phyloP scores from a whole-genome alignment of 345 rosid genomes.

The Boechera divaricarpa region DNA sequence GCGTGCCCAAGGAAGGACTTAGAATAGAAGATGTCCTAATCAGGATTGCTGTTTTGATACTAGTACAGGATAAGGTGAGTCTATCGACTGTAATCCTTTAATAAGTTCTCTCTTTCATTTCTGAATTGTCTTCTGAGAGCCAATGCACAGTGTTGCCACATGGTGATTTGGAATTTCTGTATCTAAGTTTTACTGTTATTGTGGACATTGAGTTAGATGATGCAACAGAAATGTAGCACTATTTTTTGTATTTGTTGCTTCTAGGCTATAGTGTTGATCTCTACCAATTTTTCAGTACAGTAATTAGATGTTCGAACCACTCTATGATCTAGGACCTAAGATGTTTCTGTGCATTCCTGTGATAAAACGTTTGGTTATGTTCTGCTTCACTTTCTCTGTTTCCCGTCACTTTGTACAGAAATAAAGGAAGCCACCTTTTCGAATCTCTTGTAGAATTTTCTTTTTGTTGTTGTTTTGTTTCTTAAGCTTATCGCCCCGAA shows the following conservation, averaged over 20 bases:
- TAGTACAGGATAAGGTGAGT: constrained; percentile 80
- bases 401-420: neutral
- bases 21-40: constrained; percentile 87
- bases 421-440: constrained; percentile 23
- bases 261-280: constrained; percentile 4
- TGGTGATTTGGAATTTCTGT: constrained; percentile 25
- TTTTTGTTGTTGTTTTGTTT: constrained; percentile 14
- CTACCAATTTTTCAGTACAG: neutral
- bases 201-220: constrained; percentile 27
- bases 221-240: neutral
- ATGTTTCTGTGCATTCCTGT: constrained; percentile 2
- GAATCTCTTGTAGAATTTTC: neutral
- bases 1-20: constrained; percentile 99
- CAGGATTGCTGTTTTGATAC: constrained; percentile 73
- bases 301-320: constrained; percentile 15
- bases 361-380: neutral
- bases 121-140: constrained; percentile 22
- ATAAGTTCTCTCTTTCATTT: constrained; percentile 11
- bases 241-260: constrained; percentile 9
- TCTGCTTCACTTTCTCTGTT: constrained; percentile 20
- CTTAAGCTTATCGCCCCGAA: neutral
- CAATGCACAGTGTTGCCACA: constrained; percentile 19
- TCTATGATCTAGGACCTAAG: neutral
- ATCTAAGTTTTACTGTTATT: constrained; percentile 16
- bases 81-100: constrained; percentile 11